phyloP scores from a whole-genome alignment of 208 protist species.

The Crithidia bombi region DNA sequence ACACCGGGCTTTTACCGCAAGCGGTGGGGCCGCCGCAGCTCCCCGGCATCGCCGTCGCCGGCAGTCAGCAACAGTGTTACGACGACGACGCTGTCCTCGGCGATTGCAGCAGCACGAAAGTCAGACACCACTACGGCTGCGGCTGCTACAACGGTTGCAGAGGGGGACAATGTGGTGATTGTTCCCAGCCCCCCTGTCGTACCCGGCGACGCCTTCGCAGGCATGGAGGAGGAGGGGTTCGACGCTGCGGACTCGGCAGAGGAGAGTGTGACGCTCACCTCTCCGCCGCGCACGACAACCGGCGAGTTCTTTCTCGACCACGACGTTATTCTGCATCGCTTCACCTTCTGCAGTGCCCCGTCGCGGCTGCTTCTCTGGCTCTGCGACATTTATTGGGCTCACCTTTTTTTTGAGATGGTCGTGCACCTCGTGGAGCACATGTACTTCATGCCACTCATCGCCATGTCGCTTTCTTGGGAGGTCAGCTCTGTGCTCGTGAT shows the following conservation, averaged over 20 bases:
- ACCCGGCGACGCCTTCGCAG: not conserved
- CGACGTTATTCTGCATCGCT: conserved; percentile 63
- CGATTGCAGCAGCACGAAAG: not conserved
- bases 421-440: conserved; percentile 73
- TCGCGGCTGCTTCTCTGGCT: conserved; percentile 59
- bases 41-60: not conserved
- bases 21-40: conserved; percentile 24
- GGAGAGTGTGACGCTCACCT: conserved; percentile 1
- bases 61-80: not conserved
- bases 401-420: conserved; percentile 66
- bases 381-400: conserved; percentile 75
- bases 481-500: conserved; percentile 43
- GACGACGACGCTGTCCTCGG: too few relatives aligned
- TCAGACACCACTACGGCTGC: too few relatives aligned
- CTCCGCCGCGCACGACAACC: conserved; percentile 19
- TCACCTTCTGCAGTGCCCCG: conserved; percentile 67
- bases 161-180: conserved; percentile 12
- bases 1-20: conserved; percentile 44
- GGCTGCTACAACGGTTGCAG: too few relatives aligned
- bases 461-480: conserved; percentile 83
- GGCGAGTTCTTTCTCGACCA: conserved; percentile 48
- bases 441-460: conserved; percentile 83
- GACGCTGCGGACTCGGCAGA: not conserved
- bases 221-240: not conserved
- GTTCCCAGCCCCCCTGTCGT: not conserved